These are phyloP conservation scores for Cochlearia excelsa DNA, from an alignment of 345 rosid species.

Conservation along the genomic window DNA sequence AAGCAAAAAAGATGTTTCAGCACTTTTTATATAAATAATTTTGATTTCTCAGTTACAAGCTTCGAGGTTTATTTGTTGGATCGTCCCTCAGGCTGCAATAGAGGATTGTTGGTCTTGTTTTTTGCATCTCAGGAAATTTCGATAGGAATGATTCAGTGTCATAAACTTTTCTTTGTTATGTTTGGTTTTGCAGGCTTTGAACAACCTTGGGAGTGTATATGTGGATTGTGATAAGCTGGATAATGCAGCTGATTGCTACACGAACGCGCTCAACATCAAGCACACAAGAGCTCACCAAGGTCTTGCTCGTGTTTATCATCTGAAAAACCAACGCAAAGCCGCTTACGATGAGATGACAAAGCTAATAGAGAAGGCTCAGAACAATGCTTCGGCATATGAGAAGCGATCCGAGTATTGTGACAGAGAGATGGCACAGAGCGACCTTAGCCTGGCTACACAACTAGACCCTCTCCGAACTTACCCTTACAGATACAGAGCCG, in stretches of 20 bases:
- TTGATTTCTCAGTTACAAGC: not conserved
- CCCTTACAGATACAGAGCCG: conserved; percentile 97
- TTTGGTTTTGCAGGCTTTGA: conserved; percentile 65
- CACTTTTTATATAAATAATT: not conserved
- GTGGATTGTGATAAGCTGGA: conserved; percentile 90
- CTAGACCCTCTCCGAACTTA: conserved; percentile 95
- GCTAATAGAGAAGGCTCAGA: conserved; percentile 83
- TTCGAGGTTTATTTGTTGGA: not conserved
- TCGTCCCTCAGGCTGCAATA: conserved; percentile 14
- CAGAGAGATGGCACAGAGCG: conserved; percentile 84
- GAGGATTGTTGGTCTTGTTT: conserved; percentile 8
- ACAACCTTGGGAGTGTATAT: conserved; percentile 80
- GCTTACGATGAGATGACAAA: conserved; percentile 98
- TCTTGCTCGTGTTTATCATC: conserved; percentile 83
- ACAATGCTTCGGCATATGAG: conserved; percentile 89
- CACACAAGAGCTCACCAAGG: conserved; percentile 99
- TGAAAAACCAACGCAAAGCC: conserved; percentile 74
- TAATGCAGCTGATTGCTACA: conserved; percentile 84
- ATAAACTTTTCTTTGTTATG: conserved; percentile 9
- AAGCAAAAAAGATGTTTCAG: conserved; percentile 20
- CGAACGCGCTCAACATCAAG: conserved; percentile 83
- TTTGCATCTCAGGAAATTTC: not conserved
- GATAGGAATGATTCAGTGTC: not conserved
- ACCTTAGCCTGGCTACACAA: conserved; percentile 71
- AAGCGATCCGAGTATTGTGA: conserved; percentile 97